These are phyloP conservation scores for Begonia masoniana DNA, from an alignment of 306 rosid genomes.

Conservation along the genomic window DNA sequence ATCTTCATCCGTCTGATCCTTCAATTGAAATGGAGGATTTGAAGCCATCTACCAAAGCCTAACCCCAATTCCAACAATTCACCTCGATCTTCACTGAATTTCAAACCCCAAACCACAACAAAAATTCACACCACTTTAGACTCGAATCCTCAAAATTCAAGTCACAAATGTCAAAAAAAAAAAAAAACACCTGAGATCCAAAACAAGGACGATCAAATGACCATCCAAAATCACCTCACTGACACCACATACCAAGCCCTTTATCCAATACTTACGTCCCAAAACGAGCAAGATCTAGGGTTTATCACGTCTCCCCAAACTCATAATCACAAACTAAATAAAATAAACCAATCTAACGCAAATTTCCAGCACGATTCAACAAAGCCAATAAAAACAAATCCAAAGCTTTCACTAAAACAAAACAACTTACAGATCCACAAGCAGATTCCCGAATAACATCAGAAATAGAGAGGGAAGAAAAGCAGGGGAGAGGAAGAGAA, in stretches of 20 bases:
- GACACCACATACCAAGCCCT: conserved; percentile 12
- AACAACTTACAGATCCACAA: conserved; percentile 29
- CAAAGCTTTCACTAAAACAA: not conserved
- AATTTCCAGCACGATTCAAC: conserved; percentile 16
- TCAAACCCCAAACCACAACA: conserved; percentile 15
- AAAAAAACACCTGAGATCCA: conserved; percentile 34
- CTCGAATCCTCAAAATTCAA: conserved; percentile 18
- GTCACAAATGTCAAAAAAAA: conserved; percentile 12
- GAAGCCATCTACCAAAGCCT: conserved; percentile 56
- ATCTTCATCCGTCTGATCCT: conserved; percentile 88
- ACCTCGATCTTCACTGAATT: conserved; percentile 17
- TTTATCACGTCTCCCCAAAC: conserved; percentile 19
- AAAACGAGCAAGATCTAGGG: conserved; percentile 35
- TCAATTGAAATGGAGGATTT: conserved; percentile 64
- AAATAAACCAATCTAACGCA: conserved; percentile 10
- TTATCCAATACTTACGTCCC: conserved; percentile 12
- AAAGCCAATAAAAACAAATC: conserved; percentile 9
- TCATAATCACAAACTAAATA: conserved; percentile 12
- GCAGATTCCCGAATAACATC: conserved; percentile 11
- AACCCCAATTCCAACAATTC: conserved; percentile 16
- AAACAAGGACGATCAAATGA: conserved; percentile 3
- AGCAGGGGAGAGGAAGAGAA: conserved; percentile 11
- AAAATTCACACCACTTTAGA: conserved; percentile 8
- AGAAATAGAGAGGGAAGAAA: too few relatives aligned
- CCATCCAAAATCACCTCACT: conserved; percentile 8